Base-by-base conservation (phyloP, 345 rosid species). In the Physaria fendleri region DNA sequence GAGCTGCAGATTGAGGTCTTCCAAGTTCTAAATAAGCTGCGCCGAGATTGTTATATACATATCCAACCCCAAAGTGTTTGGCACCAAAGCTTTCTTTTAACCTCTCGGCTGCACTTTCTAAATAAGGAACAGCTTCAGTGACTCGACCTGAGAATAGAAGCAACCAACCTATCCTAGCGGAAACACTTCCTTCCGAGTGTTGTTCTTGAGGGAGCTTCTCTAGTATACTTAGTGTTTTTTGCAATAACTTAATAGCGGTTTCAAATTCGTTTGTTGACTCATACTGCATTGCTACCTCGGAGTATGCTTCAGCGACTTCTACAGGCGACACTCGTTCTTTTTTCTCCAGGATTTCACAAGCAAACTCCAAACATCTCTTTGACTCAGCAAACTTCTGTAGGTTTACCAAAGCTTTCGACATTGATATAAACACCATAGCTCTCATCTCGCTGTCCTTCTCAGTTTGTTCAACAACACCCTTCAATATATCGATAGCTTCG, bases 81-180 rank as follows among this genome's bases (percentile, higher is more conserved):
- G 95, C 68, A 47, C 96, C 99, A 49, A 87, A 94, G 74, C 96
- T 79, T 68, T 86, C 95, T 72, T 82, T 88, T 65, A 94, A 62
- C 71, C 82, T 82, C 74, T 90, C 96, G 0, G 87, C 93, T 21
- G 92, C 95, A 62, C 75, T 73, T 81, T 94, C 97, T 74, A 94
- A 74, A 67, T 76, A 90, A 29, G 97, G 96, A 80, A 94, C 82
- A 24, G 87, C 95, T 74, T 83, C 79, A 34, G 78, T 67, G 65
- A 87, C 99, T 71, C 84, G 75, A 24, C 97, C 97, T 0, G 83
- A 83, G 81, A 90, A 73, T 23, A 94, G 18, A 67, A 83, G 87
- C 69, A 87, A 67, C 99, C 96, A 85, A 54, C 99, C 99, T 41
- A 94, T 71, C 77, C 96, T 87, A 50, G 97, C 97, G 22, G 95